Evolutionary conservation across 2,329 filamentous ascomycete species (phyloP).

Genomic region (Ophiostoma perfectum): DNA sequence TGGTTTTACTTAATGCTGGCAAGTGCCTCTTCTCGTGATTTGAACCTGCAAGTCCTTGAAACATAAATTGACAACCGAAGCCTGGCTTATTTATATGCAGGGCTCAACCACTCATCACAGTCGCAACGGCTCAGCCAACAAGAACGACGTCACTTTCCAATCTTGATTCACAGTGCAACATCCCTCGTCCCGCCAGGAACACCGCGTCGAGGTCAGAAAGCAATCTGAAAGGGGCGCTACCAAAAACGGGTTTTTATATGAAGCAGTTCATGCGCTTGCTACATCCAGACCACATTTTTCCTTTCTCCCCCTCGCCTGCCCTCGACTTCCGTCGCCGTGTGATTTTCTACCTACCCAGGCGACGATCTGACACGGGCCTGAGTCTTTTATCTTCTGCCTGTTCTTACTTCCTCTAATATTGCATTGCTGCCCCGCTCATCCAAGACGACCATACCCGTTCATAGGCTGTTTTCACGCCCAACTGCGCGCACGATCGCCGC

Average conservation of each 20-base stretch:
- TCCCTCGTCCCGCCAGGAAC: background rate
- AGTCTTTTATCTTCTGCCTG: background rate
- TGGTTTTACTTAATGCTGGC: background rate
- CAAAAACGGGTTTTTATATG: background rate
- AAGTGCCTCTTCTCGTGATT: background rate
- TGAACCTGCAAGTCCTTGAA: background rate
- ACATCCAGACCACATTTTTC: background rate
- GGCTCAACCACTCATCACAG: background rate
- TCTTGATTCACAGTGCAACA: background rate
- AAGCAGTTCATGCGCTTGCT: background rate
- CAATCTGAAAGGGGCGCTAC: background rate
- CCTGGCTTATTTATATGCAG: background rate
- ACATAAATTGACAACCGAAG: too few relatives aligned
- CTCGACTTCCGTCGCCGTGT: background rate
- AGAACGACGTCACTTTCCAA: background rate
- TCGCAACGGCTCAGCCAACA: background rate
- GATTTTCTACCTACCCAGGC: background rate
- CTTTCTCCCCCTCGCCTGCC: background rate
- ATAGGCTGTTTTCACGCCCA: background rate
- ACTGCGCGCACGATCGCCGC: background rate
- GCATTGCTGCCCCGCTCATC: background rate
- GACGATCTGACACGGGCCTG: slow-evolving; percentile 19
- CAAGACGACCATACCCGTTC: slow-evolving; percentile 1
- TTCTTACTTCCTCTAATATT: background rate
- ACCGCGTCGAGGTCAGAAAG: background rate